Evolutionary conservation across 2,329 filamentous ascomycete genomes (phyloP), one percentile per base, ranked within the genome.

Genomic region (Bisporella sp.): DNA sequence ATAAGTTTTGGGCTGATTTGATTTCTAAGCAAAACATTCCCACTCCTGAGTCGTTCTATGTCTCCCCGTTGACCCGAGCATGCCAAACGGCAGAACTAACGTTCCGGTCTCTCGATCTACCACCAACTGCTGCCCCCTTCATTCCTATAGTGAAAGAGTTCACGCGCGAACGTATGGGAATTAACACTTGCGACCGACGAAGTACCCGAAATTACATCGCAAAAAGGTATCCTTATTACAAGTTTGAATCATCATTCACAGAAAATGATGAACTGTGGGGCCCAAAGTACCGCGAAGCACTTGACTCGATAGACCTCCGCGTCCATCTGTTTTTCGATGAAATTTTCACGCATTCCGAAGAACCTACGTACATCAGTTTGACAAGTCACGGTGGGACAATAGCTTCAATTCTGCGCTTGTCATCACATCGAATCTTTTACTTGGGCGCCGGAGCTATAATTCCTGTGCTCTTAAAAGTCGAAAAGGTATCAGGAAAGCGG

Each of bases 171-270:
- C 77, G 78, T 2, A 78, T 87, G 49, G 81, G 76, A 48, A 77
- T 81, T 41, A 84, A 87, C 62, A 86, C 83, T 0, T 89, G 85
- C 62, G 81, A 88, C 65, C 73, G 77, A 31, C 73, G 84, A 7
- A 76, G 75, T 28, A 76, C 67, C 57, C 76, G 72, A 59, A 71
- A 74, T 0, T 72, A 73, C 51, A 81, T 87, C 54, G 66, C 68
- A 12, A 54, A 66, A 3, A 68, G 72, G 4, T 79, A 80, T 45
- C 81, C 80, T 0, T 62, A 57, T 5, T 83, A 75, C 60, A 59
- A 57, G 5, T 78, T 87, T 45, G 84, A 87, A 65, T 62, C 67
- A 1, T 79, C 78, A 0, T 87, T 89, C 58, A 62, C 71, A 0
- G 82, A 87, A 62, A 42, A 73, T 1, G 77, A 81, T 62, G 64